phyloP scores from a whole-genome alignment of 2,329 filamentous ascomycete genomes.

The Pestalotiopsis fici region DNA sequence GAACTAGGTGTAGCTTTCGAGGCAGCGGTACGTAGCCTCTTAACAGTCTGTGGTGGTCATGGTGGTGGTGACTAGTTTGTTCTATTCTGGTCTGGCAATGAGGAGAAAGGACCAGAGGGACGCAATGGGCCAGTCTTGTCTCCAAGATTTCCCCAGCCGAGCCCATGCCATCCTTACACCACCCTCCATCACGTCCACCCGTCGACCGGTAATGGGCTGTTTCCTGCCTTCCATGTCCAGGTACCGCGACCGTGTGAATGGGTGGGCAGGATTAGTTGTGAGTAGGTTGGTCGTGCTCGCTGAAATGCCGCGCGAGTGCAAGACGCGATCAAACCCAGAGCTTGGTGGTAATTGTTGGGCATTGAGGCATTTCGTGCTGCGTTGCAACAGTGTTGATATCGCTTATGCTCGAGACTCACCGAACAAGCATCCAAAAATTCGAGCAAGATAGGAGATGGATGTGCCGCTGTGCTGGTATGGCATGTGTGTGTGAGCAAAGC shows the following conservation, averaged over 20 bases:
- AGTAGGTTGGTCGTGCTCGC: not conserved
- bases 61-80: not conserved
- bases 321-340: not conserved
- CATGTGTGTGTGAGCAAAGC: not conserved
- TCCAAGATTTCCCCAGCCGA: not conserved
- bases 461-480: not conserved
- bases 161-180: not conserved
- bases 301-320: not conserved
- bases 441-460: not conserved
- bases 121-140: not conserved
- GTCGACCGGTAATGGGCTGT: not conserved
- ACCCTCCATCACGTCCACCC: slow-evolving; percentile 7
- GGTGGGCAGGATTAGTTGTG: not conserved
- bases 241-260: not conserved
- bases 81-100: not conserved
- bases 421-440: not conserved
- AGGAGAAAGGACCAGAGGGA: not conserved
- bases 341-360: not conserved
- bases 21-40: not conserved
- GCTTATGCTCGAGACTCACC: not conserved
- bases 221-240: not conserved
- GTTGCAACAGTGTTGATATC: not conserved
- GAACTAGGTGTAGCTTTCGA: not conserved
- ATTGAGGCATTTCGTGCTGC: not conserved
- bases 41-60: not conserved